Percentiles rank a stretch among this genome's conserved stretches.
phyloP scores from a whole-genome alignment of 495 filamentous ascomycete genomes.

The Neurospora pannonica region DNA sequence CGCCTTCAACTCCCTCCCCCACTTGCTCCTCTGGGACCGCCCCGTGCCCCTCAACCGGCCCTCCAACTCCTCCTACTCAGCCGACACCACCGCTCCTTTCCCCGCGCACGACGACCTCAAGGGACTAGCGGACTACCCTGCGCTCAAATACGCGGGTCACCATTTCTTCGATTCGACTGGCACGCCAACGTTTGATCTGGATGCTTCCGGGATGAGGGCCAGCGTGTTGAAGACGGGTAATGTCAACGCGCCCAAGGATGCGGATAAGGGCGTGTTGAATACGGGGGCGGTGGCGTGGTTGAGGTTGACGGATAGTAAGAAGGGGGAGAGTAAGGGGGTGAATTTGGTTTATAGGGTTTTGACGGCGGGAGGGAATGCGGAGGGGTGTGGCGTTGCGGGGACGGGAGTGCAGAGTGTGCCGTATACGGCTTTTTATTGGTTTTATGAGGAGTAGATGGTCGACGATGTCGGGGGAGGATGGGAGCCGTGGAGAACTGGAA shows the following conservation, averaged over 20 bases:
- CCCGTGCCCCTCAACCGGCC: constrained; percentile 30
- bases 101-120: constrained; percentile 24
- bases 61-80: constrained; percentile 20
- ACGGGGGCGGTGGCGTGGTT: constrained; percentile 59
- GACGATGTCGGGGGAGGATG: no score
- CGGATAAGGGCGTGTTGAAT: constrained; percentile 30
- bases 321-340: constrained; percentile 36
- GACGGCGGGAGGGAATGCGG: constrained; percentile 52
- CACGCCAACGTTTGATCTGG: constrained; percentile 51
- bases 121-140: constrained; percentile 13
- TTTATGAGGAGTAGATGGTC: constrained; percentile 34
- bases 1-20: constrained; percentile 23
- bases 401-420: constrained; percentile 39
- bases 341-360: constrained; percentile 56
- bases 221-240: constrained; percentile 38
- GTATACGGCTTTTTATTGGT: constrained; percentile 66
- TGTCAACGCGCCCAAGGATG: constrained; percentile 41
- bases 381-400: constrained; percentile 36
- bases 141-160: constrained; percentile 41
- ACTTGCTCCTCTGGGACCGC: constrained; percentile 22
- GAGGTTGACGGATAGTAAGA: constrained; percentile 37
- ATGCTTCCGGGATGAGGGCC: constrained; percentile 19
- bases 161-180: constrained; percentile 53
- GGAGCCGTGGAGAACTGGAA: no score
- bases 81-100: constrained; percentile 31